Conservation (phyloP, 1,284 basidiomycete genomes). For the Coniferiporia weirii region DNA sequence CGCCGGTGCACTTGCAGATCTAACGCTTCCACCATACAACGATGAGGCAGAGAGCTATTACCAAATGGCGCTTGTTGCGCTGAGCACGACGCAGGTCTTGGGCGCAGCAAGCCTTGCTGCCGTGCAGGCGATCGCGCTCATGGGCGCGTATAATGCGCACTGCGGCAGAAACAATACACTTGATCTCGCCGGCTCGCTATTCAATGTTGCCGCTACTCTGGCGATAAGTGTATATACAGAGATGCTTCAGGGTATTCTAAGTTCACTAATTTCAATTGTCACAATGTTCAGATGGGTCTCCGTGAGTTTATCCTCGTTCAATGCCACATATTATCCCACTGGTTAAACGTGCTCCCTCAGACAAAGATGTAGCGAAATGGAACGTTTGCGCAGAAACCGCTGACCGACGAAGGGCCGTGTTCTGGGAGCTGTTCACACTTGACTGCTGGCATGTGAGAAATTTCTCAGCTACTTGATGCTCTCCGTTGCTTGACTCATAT, state of each 20-base stretch:
- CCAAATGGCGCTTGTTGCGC: conserved; percentile 29
- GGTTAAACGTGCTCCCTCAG: conserved; percentile 22
- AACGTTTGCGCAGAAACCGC: conserved; percentile 33
- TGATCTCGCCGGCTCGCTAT: conserved; percentile 26
- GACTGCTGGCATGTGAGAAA: conserved; percentile 32
- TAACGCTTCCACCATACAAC: conserved; percentile 17
- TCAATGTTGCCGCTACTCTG: conserved; percentile 25
- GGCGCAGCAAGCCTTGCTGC: conserved; percentile 33
- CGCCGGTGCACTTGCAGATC: conserved; percentile 22
- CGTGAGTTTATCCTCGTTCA: conserved; percentile 21
- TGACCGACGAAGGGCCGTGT: conserved; percentile 36
- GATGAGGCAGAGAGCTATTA: conserved; percentile 26
- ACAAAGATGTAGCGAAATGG: conserved; percentile 41
- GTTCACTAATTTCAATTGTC: neutral
- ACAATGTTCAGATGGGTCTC: conserved; percentile 25
- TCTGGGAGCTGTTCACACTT: conserved; percentile 39
- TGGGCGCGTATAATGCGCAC: conserved; percentile 25
- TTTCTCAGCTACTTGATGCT: neutral
- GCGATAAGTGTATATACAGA: conserved; percentile 22
- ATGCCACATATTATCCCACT: neutral
- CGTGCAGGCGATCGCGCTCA: conserved; percentile 28
- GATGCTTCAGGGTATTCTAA: conserved; percentile 1
- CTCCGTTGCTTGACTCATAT: neutral
- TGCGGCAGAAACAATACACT: conserved; percentile 24
- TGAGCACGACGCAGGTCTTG: conserved; percentile 32